These are phyloP conservation scores for Leptographium wingfieldii DNA, from an alignment of 2,329 filamentous ascomycete species.

Conservation along the genomic window DNA sequence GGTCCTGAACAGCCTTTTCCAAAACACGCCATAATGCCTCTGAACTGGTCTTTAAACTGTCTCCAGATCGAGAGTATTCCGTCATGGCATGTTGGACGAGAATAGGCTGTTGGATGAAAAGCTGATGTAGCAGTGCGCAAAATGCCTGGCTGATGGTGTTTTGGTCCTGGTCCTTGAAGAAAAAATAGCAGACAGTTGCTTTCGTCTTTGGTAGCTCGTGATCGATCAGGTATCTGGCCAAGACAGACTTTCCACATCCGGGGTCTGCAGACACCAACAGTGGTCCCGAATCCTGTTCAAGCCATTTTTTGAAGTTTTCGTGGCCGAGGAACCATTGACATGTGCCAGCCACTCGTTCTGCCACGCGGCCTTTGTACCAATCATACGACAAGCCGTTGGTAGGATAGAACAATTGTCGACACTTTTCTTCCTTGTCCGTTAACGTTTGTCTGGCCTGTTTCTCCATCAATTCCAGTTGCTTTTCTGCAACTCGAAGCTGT, in stretches of 20 bases:
- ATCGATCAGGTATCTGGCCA: slow-evolving; percentile 22
- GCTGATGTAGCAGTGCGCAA: slow-evolving; percentile 27
- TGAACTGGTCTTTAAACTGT: slow-evolving; percentile 13
- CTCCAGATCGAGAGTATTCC: slow-evolving; percentile 15
- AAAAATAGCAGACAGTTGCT: slow-evolving; percentile 26
- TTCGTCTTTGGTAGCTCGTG: slow-evolving; percentile 11
- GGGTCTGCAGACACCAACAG: slow-evolving; percentile 25
- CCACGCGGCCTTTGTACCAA: slow-evolving; percentile 18
- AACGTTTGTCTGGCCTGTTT: neutral
- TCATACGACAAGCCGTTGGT: slow-evolving; percentile 15
- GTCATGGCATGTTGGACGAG: slow-evolving; percentile 22
- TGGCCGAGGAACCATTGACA: slow-evolving; percentile 23
- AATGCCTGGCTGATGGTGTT: slow-evolving; percentile 22
- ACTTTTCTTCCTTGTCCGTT: too few relatives aligned
- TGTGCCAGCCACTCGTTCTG: slow-evolving; percentile 15
- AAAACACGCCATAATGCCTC: slow-evolving; percentile 23
- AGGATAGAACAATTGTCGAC: neutral
- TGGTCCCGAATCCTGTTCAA: slow-evolving; percentile 15
- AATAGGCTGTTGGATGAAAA: slow-evolving; percentile 19
- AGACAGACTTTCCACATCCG: slow-evolving; percentile 26
- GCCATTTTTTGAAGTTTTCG: slow-evolving; percentile 19
- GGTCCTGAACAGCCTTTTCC: slow-evolving; percentile 11
- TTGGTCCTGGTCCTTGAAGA: slow-evolving; percentile 28
- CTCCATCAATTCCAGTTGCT: neutral
- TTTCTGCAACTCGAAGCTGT: too few relatives aligned